These are phyloP conservation scores for Phytophthora sojae DNA, from an alignment of 352 stramenopile genomes.

Conservation along the genomic window DNA sequence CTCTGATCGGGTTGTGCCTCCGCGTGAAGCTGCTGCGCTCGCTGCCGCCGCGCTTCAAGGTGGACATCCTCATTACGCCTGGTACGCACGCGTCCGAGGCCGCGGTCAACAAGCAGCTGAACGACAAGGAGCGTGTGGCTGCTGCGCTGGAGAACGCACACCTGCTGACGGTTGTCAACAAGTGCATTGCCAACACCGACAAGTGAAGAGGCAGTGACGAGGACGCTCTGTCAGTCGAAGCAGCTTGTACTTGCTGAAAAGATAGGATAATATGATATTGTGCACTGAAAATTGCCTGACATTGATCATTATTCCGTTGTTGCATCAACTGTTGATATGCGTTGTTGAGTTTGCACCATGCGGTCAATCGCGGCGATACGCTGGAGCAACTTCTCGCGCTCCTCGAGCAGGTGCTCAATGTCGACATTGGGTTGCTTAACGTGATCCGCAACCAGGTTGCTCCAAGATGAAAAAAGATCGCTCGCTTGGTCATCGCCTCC, in stretches of 20 bases:
- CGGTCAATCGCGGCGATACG: constrained; percentile 54
- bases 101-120: constrained; percentile 97
- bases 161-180: constrained; percentile 96
- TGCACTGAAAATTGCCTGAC: constrained; percentile 19
- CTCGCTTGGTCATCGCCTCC: constrained; percentile 10
- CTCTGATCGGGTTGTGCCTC: constrained; percentile 96
- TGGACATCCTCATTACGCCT: constrained; percentile 94
- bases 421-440: constrained; percentile 9
- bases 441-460: background rate
- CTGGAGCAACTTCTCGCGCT: constrained; percentile 45
- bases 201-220: constrained; percentile 48
- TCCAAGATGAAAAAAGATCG: constrained; percentile 3
- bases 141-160: constrained; percentile 97
- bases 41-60: constrained; percentile 93
- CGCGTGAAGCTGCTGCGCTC: constrained; percentile 96
- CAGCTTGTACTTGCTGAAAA: background rate
- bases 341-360: constrained; percentile 28
- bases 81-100: constrained; percentile 96
- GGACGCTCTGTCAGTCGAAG: background rate
- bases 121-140: constrained; percentile 97
- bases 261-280: constrained; percentile 41
- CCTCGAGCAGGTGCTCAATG: constrained; percentile 40
- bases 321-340: constrained; percentile 9
- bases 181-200: constrained; percentile 94
- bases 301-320: background rate